phyloP scores from a whole-genome alignment of 352 stramenopile species.

The Saprolegnia parasitica region DNA sequence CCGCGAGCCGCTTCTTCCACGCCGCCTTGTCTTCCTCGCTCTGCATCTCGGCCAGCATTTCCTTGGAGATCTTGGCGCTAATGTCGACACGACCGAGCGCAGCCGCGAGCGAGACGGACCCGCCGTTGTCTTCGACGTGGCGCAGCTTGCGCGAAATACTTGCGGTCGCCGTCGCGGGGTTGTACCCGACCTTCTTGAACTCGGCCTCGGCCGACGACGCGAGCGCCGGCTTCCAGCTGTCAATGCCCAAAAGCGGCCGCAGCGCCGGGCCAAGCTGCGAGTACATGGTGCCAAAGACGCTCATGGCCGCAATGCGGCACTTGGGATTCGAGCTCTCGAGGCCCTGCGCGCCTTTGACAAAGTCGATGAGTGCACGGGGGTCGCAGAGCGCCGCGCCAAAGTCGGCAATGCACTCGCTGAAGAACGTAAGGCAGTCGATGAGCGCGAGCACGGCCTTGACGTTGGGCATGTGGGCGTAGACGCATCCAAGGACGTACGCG shows the following conservation, averaged over 20 bases:
- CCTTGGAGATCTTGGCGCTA: slow-evolving; percentile 76
- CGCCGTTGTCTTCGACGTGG: slow-evolving; percentile 45
- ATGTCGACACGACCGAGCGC: slow-evolving; percentile 77
- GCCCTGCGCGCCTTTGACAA: slow-evolving; percentile 60
- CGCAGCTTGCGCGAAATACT: slow-evolving; percentile 68
- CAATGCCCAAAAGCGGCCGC: slow-evolving; percentile 70
- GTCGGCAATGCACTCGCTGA: slow-evolving; percentile 66
- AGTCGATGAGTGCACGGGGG: slow-evolving; percentile 67
- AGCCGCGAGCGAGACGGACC: slow-evolving; percentile 32
- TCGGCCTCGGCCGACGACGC: slow-evolving; percentile 68
- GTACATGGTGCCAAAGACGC: slow-evolving; percentile 75
- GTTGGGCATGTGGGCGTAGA: slow-evolving; percentile 68
- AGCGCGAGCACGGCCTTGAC: slow-evolving; percentile 77
- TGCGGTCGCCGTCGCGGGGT: slow-evolving; percentile 48
- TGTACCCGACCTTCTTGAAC: slow-evolving; percentile 78
- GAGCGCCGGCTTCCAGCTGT: slow-evolving; percentile 80
- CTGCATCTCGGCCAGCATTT: slow-evolving; percentile 81
- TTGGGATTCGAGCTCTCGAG: slow-evolving; percentile 80
- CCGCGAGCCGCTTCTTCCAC: slow-evolving; percentile 79
- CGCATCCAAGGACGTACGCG: slow-evolving; percentile 66
- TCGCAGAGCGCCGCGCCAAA: slow-evolving; percentile 72
- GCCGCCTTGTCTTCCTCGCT: slow-evolving; percentile 78
- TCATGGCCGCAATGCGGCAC: slow-evolving; percentile 58
- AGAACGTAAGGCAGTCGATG: slow-evolving; percentile 56
- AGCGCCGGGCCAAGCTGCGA: slow-evolving; percentile 73